Evolutionary conservation across 495 filamentous ascomycete species (phyloP).

Genomic region (Neurospora sp.): DNA sequence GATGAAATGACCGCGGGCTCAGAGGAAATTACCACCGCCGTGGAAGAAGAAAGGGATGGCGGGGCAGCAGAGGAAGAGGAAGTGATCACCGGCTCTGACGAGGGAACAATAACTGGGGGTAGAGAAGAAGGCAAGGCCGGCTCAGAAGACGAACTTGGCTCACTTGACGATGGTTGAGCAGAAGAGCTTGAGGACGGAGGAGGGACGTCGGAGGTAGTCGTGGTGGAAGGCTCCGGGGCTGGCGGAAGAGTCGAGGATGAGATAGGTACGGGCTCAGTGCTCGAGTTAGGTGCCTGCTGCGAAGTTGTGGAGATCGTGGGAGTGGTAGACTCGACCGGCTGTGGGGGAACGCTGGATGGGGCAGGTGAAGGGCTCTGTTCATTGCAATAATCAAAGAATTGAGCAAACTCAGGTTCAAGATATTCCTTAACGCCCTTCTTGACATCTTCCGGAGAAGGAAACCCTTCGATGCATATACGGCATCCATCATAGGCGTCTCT

Average conservation of each 20-base stretch:
- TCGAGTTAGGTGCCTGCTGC: slow-evolving; percentile 17
- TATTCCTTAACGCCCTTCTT: slow-evolving; percentile 5
- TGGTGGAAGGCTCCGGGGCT: slow-evolving; percentile 7
- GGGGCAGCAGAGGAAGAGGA: not conserved
- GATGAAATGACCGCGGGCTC: not conserved
- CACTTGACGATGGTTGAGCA: not conserved
- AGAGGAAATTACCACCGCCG: not conserved
- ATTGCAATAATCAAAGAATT: slow-evolving; percentile 27
- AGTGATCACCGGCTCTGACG: not conserved
- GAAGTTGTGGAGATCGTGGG: slow-evolving; percentile 10
- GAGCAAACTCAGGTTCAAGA: slow-evolving; percentile 10
- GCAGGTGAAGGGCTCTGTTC: not conserved
- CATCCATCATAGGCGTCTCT: not conserved
- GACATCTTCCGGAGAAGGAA: too few relatives aligned
- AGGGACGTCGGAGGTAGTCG: slow-evolving; percentile 9
- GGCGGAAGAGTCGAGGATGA: slow-evolving; percentile 14
- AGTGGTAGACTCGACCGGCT: slow-evolving; percentile 12
- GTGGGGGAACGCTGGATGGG: not conserved
- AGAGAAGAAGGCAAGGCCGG: not conserved
- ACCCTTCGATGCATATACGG: too few relatives aligned
- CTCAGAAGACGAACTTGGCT: not conserved
- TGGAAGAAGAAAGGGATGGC: not conserved
- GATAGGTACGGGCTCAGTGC: slow-evolving; percentile 11
- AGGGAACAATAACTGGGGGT: not conserved
- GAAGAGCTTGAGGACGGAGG: not conserved